These are phyloP conservation scores for Sabuloglossum arenarium DNA, from an alignment of 495 filamentous ascomycete genomes.

Conservation along the genomic window DNA sequence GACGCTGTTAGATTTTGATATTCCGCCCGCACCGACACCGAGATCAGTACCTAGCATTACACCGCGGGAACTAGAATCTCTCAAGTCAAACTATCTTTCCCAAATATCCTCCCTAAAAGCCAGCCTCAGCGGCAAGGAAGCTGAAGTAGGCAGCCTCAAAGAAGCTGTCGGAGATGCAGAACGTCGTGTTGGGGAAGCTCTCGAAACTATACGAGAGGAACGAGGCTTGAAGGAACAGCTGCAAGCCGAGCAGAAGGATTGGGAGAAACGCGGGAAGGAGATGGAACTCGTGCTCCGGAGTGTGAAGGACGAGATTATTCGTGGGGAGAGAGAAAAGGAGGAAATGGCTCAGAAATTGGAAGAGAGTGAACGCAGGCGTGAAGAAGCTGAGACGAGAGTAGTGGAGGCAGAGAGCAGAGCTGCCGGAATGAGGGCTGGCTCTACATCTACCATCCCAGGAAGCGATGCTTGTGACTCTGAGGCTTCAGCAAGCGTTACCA, in stretches of 20 bases:
- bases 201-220: constrained; percentile 62
- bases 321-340: constrained; percentile 54
- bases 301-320: constrained; percentile 62
- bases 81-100: constrained; percentile 75
- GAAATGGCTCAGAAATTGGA: constrained; percentile 44
- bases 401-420: constrained; percentile 54
- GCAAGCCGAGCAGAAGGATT: constrained; percentile 56
- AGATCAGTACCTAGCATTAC: constrained; percentile 81
- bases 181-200: constrained; percentile 66
- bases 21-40: constrained; percentile 73
- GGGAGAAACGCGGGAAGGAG: constrained; percentile 66
- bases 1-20: constrained; percentile 80
- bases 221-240: constrained; percentile 42
- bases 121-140: constrained; percentile 73
- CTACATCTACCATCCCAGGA: background rate
- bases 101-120: constrained; percentile 83
- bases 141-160: constrained; percentile 68
- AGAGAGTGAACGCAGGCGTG: constrained; percentile 52
- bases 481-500: constrained; percentile 9
- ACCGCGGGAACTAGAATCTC: constrained; percentile 70
- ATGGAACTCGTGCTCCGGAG: constrained; percentile 62
- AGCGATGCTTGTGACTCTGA: constrained; percentile 3
- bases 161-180: constrained; percentile 75
- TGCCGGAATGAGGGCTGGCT: constrained; percentile 36
- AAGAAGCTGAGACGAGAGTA: constrained; percentile 31